These are phyloP conservation scores for Didymella pinodella DNA, from an alignment of 2,329 filamentous ascomycete genomes.

Conservation along the genomic window DNA sequence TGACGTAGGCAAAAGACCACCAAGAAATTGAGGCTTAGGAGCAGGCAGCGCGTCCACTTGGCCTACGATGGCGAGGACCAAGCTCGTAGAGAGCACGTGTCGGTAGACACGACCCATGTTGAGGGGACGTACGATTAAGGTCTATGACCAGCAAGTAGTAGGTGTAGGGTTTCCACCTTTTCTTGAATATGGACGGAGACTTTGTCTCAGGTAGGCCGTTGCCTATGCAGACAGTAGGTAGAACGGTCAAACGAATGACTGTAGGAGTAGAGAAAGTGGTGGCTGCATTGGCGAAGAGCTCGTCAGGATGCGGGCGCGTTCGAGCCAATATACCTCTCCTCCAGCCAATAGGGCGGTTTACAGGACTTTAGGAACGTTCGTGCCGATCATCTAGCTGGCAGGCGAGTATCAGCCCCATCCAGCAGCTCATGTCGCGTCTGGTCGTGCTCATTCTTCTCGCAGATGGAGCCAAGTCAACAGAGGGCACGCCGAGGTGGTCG, in stretches of 20 bases:
- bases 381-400: conserved; percentile 4
- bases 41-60: conserved; percentile 7
- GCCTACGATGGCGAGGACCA: conserved; percentile 10
- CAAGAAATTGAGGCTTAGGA: conserved; percentile 3
- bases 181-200: not conserved
- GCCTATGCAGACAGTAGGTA: conserved; percentile 12
- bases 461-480: conserved; percentile 2
- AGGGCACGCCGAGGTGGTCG: not conserved
- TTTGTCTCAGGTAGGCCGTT: not conserved
- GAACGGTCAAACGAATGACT: conserved; percentile 12
- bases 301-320: not conserved
- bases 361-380: not conserved
- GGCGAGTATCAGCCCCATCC: not conserved
- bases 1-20: not conserved
- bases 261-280: conserved; percentile 8
- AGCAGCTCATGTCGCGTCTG: not conserved
- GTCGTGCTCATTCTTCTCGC: conserved; percentile 7
- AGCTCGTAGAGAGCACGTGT: conserved; percentile 20
- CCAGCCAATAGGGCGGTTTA: not conserved
- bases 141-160: conserved; percentile 2
- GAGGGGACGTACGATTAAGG: not conserved
- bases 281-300: conserved; percentile 13
- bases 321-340: conserved; percentile 10
- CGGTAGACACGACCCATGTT: conserved; percentile 18
- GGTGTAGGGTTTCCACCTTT: conserved; percentile 8